Base-by-base conservation (phyloP, 768 basidiomycete genomes). In the Vararia minispora region DNA sequence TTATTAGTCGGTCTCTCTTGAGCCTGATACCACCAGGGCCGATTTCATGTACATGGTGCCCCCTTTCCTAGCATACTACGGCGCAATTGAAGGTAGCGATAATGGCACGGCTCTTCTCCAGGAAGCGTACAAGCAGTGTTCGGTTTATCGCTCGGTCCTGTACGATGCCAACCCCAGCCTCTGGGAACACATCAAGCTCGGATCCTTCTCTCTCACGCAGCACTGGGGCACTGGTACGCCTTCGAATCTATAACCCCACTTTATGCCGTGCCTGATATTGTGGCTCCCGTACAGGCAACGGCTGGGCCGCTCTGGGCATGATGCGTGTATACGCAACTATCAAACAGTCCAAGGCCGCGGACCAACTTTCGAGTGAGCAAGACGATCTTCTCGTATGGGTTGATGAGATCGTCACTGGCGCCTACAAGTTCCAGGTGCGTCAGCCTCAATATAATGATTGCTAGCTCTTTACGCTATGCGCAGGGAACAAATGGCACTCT, bases 261-360 rank as follows among this genome's bases (percentile, higher is more conserved):
- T 8, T 20, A 12, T 17, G 6, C n/a, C n/a, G n/a, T n/a, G 10
- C 12, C 27, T 52, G 6, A 42, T 26, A 13, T 34, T 20, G n/a
- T n/a, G n/a, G n/a, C n/a, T n/a, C n/a, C 4, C 39, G 6, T 37
- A 12, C 28, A 16, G 72, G 74, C 3, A 83, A 82, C 45, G 76
- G 63, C 0, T 83, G 81, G 81, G 79, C 77, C 0, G 76, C 75
- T 1, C 70, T 69, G 4, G 76, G 78, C 2, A 77, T 78, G 64
- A 53, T 72, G 12, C 65, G 79, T 4, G 74, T 81, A 2, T 54
- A 71, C 5, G 62, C 66, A 28, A 76, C 72, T 0, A 59, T 77
- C 32, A 60, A 62, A 37, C 61, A 69, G 37, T 66, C 71, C 0
- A 52, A 56, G 13, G 56, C 60, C 33, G 60, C 61, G 6, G 41